phyloP scores from a whole-genome alignment of 129 eudicot species.

The Tagetes erecta region DNA sequence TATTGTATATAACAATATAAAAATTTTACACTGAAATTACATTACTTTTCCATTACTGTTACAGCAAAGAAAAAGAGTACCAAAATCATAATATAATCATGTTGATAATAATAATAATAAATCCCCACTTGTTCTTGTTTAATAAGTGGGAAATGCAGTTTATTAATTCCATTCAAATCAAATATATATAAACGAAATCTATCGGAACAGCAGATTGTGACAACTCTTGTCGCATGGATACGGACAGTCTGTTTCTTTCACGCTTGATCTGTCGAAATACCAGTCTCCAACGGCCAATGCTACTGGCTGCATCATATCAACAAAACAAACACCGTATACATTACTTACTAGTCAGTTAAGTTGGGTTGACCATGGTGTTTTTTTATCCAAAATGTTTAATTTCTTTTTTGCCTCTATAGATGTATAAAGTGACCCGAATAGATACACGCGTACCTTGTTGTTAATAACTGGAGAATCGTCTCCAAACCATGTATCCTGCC shows the following conservation, averaged over 20 bases:
- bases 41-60: background rate
- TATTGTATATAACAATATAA: too few species aligned
- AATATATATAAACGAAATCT: slow-evolving; percentile 1
- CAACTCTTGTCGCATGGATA: slow-evolving; percentile 81
- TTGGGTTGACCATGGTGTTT: background rate
- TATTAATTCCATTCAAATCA: slow-evolving; percentile 18
- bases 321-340: too few species aligned
- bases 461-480: slow-evolving; percentile 62
- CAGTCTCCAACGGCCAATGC: slow-evolving; percentile 87
- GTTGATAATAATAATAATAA: background rate
- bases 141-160: slow-evolving; percentile 15
- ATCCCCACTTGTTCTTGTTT: slow-evolving; percentile 19
- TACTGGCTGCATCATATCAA: slow-evolving; percentile 50
- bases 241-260: slow-evolving; percentile 66
- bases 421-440: background rate
- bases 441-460: slow-evolving; percentile 51
- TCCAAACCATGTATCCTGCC: slow-evolving; percentile 90
- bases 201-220: slow-evolving; percentile 67
- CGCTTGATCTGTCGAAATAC: slow-evolving; percentile 62
- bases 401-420: background rate
- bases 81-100: slow-evolving; percentile 1
- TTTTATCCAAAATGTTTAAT: background rate
- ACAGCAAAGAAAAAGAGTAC: background rate
- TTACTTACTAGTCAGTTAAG: background rate
- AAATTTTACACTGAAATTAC: too few species aligned